These are phyloP conservation scores for Sphaerobolus stellatus DNA, from an alignment of 1,284 basidiomycete species.

Conservation along the genomic window DNA sequence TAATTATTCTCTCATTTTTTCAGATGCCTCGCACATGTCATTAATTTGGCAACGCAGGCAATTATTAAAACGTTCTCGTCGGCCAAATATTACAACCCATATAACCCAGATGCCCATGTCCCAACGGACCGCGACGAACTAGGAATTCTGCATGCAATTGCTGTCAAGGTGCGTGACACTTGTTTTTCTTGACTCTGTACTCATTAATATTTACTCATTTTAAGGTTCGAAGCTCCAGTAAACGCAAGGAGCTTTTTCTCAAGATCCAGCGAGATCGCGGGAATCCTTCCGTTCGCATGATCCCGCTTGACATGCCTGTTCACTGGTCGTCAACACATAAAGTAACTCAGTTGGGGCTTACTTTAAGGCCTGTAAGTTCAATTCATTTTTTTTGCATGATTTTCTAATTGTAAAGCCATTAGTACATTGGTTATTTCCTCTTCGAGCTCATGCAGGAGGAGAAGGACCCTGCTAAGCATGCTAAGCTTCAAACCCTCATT, in stretches of 20 bases:
- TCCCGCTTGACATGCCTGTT: conserved; percentile 41
- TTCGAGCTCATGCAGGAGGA: conserved; percentile 29
- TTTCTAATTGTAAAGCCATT: neutral
- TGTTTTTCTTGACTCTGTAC: neutral
- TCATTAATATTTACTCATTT: conserved; percentile 1
- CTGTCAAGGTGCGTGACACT: conserved; percentile 30
- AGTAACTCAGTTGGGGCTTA: conserved; percentile 34
- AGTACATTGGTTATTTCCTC: conserved; percentile 27
- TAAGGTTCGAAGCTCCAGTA: conserved; percentile 33
- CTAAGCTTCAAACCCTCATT: conserved; percentile 29
- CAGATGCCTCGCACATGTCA: conserved; percentile 39
- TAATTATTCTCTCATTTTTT: neutral
- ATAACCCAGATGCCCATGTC: conserved; percentile 20
- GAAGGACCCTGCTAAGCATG: conserved; percentile 22
- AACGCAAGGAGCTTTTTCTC: conserved; percentile 31
- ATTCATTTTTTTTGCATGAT: conserved; percentile 1
- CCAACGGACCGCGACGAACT: conserved; percentile 27
- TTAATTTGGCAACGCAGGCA: conserved; percentile 38
- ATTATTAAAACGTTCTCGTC: conserved; percentile 32
- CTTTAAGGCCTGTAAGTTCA: conserved; percentile 21
- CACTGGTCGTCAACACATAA: conserved; percentile 42
- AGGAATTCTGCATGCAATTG: conserved; percentile 30
- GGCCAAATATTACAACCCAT: conserved; percentile 29
- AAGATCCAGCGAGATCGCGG: conserved; percentile 21
- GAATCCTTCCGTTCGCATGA: conserved; percentile 15